These are phyloP conservation scores for Omphalea diandra DNA, from an alignment of 441 rosid species.

Conservation along the genomic window DNA sequence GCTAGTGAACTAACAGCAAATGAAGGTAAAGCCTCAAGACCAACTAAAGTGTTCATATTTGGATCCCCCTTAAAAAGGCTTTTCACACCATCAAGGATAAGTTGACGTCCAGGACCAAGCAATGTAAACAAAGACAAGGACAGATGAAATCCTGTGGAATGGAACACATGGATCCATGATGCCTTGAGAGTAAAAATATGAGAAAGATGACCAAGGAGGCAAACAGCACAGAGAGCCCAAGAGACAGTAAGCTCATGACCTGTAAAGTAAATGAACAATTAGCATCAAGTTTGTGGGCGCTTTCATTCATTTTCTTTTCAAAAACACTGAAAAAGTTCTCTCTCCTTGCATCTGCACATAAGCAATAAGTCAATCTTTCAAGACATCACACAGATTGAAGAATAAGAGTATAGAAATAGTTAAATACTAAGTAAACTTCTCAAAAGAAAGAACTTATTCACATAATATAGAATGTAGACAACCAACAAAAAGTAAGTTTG, in stretches of 20 bases:
- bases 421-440: background rate
- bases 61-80: constrained; percentile 84
- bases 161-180: constrained; percentile 76
- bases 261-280: constrained; percentile 30
- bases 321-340: constrained; percentile 71
- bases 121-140: constrained; percentile 80
- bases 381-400: constrained; percentile 7
- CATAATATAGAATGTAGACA: background rate
- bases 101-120: constrained; percentile 96
- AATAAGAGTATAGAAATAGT: background rate
- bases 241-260: constrained; percentile 94
- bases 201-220: constrained; percentile 89
- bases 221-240: constrained; percentile 97
- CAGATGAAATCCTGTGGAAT: constrained; percentile 93
- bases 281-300: constrained; percentile 30
- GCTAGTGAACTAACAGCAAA: constrained; percentile 90
- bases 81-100: constrained; percentile 80
- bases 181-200: constrained; percentile 71
- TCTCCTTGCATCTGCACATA: constrained; percentile 58
- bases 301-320: constrained; percentile 83
- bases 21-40: constrained; percentile 95
- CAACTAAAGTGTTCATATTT: constrained; percentile 96
- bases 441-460: background rate
- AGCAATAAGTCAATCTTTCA: constrained; percentile 26
- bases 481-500: background rate